Percentiles rank a stretch among this genome's conserved stretches.
phyloP scores from a whole-genome alignment of 257 asterid species.

The Solanum okadae region DNA sequence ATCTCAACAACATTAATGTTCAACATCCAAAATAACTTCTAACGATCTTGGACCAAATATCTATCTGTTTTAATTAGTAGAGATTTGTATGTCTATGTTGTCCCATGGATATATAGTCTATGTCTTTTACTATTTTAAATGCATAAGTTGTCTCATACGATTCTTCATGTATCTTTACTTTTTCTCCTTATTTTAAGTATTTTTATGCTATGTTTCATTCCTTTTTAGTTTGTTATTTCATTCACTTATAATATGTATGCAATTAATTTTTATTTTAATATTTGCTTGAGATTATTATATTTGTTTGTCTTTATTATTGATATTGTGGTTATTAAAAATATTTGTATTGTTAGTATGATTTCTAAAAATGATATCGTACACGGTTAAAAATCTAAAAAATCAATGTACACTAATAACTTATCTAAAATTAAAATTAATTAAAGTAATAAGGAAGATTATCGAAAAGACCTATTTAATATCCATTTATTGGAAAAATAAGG shows the following conservation, averaged over 20 bases:
- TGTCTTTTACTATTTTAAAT: neutral
- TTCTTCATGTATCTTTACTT: neutral
- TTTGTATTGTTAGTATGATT: neutral
- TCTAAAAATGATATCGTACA: no score
- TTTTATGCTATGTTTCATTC: neutral
- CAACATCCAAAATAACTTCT: neutral
- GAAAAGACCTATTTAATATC: no score
- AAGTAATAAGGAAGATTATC: neutral
- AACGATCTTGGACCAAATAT: neutral
- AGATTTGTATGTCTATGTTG: neutral
- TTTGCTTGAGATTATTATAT: neutral
- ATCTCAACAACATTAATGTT: neutral
- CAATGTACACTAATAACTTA: no score
- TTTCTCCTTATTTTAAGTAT: neutral
- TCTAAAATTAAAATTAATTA: no score
- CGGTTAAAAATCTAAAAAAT: no score
- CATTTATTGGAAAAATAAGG: neutral
- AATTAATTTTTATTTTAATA: neutral
- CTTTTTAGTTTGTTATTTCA: neutral
- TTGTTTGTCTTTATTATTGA: neutral
- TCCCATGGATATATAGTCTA: neutral
- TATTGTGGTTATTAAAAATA: neutral
- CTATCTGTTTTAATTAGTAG: neutral
- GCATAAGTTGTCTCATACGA: neutral
- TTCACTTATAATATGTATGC: neutral